Evolutionary conservation across 768 basidiomycete genomes (phyloP), one percentile per base, ranked within the genome.

Genomic region (Chiua virens): DNA sequence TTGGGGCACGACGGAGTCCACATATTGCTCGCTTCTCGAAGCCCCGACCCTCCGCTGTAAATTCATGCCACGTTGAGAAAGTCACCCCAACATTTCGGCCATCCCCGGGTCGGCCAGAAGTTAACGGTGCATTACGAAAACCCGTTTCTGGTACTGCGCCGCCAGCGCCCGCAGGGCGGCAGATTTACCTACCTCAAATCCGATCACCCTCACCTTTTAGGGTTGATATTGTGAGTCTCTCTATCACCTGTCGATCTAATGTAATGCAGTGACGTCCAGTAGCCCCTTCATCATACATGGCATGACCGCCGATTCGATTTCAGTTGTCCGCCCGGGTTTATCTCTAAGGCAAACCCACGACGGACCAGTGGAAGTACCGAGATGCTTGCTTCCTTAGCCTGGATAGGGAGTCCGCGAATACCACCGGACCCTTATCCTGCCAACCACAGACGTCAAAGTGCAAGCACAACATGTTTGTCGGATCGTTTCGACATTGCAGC

Each of bases 401-500:
- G 69, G 68, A 60, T 59, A 38, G 68, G 68, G 17, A 44, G 55
- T 2, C 21, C 59, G 7, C 35, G 53, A 27, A 30, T 14, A 30
- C 11, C 30, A 11, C 25, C 39, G 22, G 18, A 35, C 40, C 17
- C 54, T 36, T 37, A 47, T 22, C 27, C 36, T 10, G 20, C 47
- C 40, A 15, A 54, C 10, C 22, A 20, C 36, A 41, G 8, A 23
- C 3, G 11, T 42, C 51, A 23, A 13, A 9, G 13, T 0, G 30
- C 43, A 42, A 49, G 37, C 18, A 13, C 45, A n/a, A 14, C 27
- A 18, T 50, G 32, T 39, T 23, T 45, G 15, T 35, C 53, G 5
- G 52, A 53, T 45, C 44, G 34, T 13, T 17, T 67, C 25, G 45
- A 47, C 45, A 63, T 81, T 42, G 76, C 76, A 2, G 76, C 74